These are phyloP conservation scores for Leccinum angustisporum DNA, from an alignment of 1,284 basidiomycete species.

Conservation along the genomic window DNA sequence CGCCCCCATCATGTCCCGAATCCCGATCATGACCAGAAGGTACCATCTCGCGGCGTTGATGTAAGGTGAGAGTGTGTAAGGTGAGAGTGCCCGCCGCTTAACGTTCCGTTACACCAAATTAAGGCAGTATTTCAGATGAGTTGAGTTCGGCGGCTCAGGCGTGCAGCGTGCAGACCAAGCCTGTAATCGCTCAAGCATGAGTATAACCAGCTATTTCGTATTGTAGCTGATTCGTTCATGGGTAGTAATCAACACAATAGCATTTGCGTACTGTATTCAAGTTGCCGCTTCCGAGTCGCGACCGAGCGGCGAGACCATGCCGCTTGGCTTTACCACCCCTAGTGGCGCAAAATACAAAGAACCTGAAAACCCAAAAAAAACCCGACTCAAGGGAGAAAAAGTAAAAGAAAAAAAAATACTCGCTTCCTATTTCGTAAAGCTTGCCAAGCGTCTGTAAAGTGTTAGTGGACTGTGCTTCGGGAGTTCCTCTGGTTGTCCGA, in stretches of 20 bases:
- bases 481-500: not conserved
- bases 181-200: too few species aligned
- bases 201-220: too few species aligned
- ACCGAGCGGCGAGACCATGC: not conserved
- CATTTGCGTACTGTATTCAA: not conserved
- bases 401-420: not conserved
- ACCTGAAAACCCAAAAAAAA: not conserved
- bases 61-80: too few species aligned
- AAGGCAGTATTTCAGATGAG: too few species aligned
- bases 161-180: too few species aligned
- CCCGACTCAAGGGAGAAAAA: not conserved
- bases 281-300: not conserved
- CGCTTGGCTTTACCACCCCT: not conserved
- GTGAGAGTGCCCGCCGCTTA: too few species aligned
- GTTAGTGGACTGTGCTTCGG: not conserved
- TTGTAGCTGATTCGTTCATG: not conserved
- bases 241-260: not conserved
- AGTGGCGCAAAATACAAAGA: not conserved
- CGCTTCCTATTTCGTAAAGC: not conserved
- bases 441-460: not conserved
- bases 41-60: too few species aligned
- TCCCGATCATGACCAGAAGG: too few species aligned
- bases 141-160: too few species aligned
- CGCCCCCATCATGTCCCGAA: too few species aligned
- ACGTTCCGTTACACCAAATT: too few species aligned